Evolutionary conservation across 371 early-diverging fungal genomes (phyloP).

Genomic region (Syncephalastrum racemosum): DNA sequence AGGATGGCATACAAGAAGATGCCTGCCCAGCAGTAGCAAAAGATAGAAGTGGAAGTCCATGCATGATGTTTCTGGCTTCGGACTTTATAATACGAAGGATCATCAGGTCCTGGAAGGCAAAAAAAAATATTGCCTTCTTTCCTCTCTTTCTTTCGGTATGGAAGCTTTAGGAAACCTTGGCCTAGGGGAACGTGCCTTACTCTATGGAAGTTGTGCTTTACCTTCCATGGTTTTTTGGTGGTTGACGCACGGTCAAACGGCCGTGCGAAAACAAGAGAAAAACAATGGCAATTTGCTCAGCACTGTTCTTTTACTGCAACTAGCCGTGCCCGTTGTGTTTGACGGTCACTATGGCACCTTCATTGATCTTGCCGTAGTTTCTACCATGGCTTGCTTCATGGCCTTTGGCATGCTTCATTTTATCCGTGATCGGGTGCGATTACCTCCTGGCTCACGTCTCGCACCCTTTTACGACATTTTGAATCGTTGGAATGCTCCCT

Average conservation of each 20-base stretch:
- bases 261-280: neutral
- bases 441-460: constrained; percentile 10
- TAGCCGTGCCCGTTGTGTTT: neutral
- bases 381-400: constrained; percentile 22
- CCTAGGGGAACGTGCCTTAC: too few species aligned
- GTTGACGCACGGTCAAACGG: too few species aligned
- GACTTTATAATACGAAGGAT: too few species aligned
- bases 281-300: neutral
- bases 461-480: neutral
- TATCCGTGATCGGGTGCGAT: constrained; percentile 18
- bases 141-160: neutral
- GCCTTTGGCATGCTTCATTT: constrained; percentile 26
- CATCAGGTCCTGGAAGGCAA: neutral
- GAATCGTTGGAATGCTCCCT: constrained; percentile 21
- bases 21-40: too few species aligned
- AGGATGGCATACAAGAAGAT: too few species aligned
- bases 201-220: too few species aligned
- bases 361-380: constrained; percentile 13
- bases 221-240: too few species aligned
- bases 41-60: too few species aligned
- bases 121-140: neutral
- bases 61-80: neutral
- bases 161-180: neutral
- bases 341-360: constrained; percentile 10
- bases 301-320: neutral